Evolutionary conservation across 2,329 filamentous ascomycete species (phyloP), one percentile per base, ranked within the genome.

Genomic region (Mollisia scopiformis): DNA sequence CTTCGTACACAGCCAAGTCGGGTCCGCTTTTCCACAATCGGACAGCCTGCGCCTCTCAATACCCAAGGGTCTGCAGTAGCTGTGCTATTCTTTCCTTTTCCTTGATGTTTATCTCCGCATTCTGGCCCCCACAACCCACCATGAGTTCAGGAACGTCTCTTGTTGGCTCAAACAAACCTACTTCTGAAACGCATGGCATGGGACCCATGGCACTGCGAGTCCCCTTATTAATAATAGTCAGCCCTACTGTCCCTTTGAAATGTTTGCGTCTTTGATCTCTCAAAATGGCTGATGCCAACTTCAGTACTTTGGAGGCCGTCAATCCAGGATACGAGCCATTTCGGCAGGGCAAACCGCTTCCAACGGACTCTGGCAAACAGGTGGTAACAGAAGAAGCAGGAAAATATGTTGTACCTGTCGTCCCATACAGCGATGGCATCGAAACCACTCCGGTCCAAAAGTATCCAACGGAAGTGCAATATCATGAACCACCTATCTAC

Each of bases 371-470:
- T 27, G 53, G 46, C 23, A 61, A 61, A 35, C 43, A 56, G 23
- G 54, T 61, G 1, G 43, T 61, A n/a, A 14, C 46, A 23, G 58
- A 61, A n/a, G 14, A 51, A 8, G 47, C 19, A 49, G 25, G 53
- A 11, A 43, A 57, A 55, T 6, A 6, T 33, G 6, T 6, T 21
- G 31, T 51, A 43, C n/a, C 7, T 49, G 35, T 39, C 10, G 13
- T 46, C 16, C 30, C 41, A 10, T 39, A 57, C 21, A 39, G 30
- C 46, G 28, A 56, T 51, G n/a, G 11, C 27, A 23, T 37, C 5
- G 58, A 53, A 21, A 25, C 28, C 52, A 39, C 19, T 25, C 21
- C 54, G 16, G 47, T 19, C 31, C 28, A n/a, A 19, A 11, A 57
- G 13, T 37, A 46, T 39, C 21, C n/a, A 14, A 14, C 6, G 11